phyloP scores from a whole-genome alignment of 768 basidiomycete genomes.

The Serendipita sp. region DNA sequence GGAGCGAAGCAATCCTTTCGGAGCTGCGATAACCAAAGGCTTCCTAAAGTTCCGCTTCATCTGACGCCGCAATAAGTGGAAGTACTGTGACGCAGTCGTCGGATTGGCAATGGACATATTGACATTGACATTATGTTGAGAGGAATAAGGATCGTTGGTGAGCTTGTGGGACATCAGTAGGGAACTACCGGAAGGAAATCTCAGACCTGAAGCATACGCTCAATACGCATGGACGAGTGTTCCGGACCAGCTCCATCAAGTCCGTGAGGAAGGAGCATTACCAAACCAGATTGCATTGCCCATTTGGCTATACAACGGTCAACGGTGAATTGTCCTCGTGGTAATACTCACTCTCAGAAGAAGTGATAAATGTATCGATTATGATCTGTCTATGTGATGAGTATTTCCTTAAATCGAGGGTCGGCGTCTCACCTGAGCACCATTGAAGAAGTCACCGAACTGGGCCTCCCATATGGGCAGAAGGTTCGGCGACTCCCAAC shows the following conservation, averaged over 20 bases:
- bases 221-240: constrained; percentile 77
- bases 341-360: constrained; percentile 55
- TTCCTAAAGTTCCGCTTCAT: constrained; percentile 73
- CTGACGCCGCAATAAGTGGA: constrained; percentile 82
- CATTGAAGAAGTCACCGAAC: constrained; percentile 92
- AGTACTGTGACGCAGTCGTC: constrained; percentile 82
- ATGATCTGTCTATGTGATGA: constrained; percentile 34
- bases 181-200: background rate
- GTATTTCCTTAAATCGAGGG: background rate
- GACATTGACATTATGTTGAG: constrained; percentile 29
- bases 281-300: constrained; percentile 79
- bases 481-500: constrained; percentile 71
- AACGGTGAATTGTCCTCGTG: background rate
- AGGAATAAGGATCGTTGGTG: constrained; percentile 49
- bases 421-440: constrained; percentile 33
- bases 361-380: constrained; percentile 78
- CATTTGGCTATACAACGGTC: constrained; percentile 56
- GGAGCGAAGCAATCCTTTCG: constrained; percentile 67
- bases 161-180: constrained; percentile 29
- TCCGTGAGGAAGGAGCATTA: constrained; percentile 76
- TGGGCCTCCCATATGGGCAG: constrained; percentile 90
- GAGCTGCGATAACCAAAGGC: constrained; percentile 69
- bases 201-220: constrained; percentile 74
- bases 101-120: constrained; percentile 80
- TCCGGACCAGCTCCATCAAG: constrained; percentile 88